These are phyloP conservation scores for Xylaria venustula DNA, from an alignment of 495 filamentous ascomycete species.

Conservation along the genomic window DNA sequence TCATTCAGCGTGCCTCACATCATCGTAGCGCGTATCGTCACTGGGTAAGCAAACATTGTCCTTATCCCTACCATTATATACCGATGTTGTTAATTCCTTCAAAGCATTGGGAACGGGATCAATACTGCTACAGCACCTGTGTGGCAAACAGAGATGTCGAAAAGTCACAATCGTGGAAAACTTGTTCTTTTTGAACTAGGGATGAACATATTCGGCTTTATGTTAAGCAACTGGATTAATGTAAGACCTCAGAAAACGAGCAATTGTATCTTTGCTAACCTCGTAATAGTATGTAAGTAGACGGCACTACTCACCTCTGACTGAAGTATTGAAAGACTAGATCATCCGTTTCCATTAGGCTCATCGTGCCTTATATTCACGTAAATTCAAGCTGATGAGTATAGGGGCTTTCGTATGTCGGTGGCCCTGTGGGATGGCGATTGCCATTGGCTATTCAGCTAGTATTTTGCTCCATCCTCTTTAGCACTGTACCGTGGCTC, in stretches of 20 bases:
- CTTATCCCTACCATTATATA: neutral
- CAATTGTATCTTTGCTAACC: neutral
- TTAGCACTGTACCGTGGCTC: conserved; percentile 33
- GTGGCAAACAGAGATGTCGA: conserved; percentile 64
- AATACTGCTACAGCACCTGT: conserved; percentile 64
- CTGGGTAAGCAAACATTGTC: conserved; percentile 25
- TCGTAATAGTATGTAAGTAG: neutral
- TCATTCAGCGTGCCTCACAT: conserved; percentile 61
- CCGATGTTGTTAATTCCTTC: neutral
- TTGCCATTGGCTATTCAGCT: conserved; percentile 47
- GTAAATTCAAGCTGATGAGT: neutral
- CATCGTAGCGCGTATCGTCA: conserved; percentile 62
- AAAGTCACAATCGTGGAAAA: conserved; percentile 57
- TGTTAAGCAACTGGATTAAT: conserved; percentile 59
- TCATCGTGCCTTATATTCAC: neutral
- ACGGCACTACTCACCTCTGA: neutral
- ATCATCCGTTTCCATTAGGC: neutral
- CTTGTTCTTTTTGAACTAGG: conserved; percentile 61
- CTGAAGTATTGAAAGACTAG: neutral
- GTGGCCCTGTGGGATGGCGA: conserved; percentile 33
- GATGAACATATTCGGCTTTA: conserved; percentile 61
- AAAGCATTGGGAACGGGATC: conserved; percentile 62
- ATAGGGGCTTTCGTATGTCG: conserved; percentile 56
- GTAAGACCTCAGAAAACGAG: neutral
- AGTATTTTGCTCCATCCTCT: conserved; percentile 42